phyloP scores from a whole-genome alignment of 108 stramenopile genomes.

The Thalassiosira profunda region DNA sequence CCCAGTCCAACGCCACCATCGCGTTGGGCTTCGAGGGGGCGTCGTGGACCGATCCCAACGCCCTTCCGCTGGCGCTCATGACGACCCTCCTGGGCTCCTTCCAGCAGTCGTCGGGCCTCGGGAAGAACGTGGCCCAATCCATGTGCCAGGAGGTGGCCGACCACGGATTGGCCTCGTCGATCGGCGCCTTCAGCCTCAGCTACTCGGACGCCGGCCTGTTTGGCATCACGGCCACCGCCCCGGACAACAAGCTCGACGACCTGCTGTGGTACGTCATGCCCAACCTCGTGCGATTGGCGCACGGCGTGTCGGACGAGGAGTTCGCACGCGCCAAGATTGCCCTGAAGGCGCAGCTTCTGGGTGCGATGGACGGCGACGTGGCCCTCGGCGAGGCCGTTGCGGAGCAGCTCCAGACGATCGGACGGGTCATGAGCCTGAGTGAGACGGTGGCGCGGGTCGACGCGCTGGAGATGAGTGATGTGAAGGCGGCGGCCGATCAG shows the following conservation, averaged over 20 bases:
- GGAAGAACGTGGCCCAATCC: slow-evolving; percentile 88
- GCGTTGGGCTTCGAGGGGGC: slow-evolving; percentile 97
- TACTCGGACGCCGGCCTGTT: slow-evolving; percentile 99
- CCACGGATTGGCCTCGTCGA: slow-evolving; percentile 87
- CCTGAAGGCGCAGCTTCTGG: slow-evolving; percentile 96
- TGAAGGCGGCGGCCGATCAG: slow-evolving; percentile 88
- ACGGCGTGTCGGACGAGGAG: slow-evolving; percentile 91
- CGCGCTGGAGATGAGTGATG: slow-evolving; percentile 88
- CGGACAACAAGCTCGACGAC: slow-evolving; percentile 95
- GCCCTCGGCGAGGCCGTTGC: slow-evolving; percentile 98
- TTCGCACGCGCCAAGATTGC: slow-evolving; percentile 96
- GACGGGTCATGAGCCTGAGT: slow-evolving; percentile 95
- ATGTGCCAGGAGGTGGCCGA: slow-evolving; percentile 95
- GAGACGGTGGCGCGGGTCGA: slow-evolving; percentile 97
- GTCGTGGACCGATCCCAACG: slow-evolving; percentile 95
- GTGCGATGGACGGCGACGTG: slow-evolving; percentile 95
- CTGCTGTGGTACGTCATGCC: slow-evolving; percentile 92
- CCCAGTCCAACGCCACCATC: slow-evolving; percentile 90
- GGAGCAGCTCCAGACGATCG: slow-evolving; percentile 97
- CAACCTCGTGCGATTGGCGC: slow-evolving; percentile 93
- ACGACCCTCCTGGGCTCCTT: slow-evolving; percentile 96
- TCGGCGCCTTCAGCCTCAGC: slow-evolving; percentile 97
- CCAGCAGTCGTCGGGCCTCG: slow-evolving; percentile 87
- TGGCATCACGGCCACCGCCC: slow-evolving; percentile 95
- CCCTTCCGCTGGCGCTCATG: slow-evolving; percentile 98